phyloP scores from a whole-genome alignment of 257 asterid species.

The Gentiana macrophylla region DNA sequence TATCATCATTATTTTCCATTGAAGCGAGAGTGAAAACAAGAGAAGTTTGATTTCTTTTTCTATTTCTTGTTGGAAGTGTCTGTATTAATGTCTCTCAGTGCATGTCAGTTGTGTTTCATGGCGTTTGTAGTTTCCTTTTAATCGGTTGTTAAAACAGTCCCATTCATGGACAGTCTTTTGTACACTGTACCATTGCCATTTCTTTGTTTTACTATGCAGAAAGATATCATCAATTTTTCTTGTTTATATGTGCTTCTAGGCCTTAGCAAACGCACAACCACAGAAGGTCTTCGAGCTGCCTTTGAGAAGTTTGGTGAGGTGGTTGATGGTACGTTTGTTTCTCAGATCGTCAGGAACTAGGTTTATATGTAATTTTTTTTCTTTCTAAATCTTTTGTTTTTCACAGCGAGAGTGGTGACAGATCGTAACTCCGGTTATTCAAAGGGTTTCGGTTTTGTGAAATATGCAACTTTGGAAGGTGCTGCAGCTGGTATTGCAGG shows the following conservation, averaged over 20 bases:
- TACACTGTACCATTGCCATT: background rate
- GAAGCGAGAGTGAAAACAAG: no score
- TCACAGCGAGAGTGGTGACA: slow-evolving; percentile 77
- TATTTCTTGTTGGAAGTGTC: no score
- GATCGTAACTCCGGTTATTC: slow-evolving; percentile 77
- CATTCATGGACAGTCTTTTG: background rate
- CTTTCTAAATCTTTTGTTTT: slow-evolving; percentile 2
- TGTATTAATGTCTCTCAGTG: no score
- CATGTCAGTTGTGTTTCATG: no score
- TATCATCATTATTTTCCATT: no score
- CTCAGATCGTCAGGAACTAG: background rate
- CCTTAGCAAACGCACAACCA: slow-evolving; percentile 83
- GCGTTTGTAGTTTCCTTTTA: no score
- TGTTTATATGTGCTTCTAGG: slow-evolving; percentile 37
- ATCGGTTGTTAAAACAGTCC: no score
- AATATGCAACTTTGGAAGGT: slow-evolving; percentile 49
- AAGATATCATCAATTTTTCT: slow-evolving; percentile 5
- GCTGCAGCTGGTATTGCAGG: slow-evolving; percentile 70
- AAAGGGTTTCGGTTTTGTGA: slow-evolving; percentile 85
- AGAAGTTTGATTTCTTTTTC: no score
- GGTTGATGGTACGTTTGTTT: slow-evolving; percentile 38
- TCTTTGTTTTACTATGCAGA: background rate
- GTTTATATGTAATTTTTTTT: background rate
- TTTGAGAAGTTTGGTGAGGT: slow-evolving; percentile 75
- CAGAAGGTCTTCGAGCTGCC: slow-evolving; percentile 64